A percentile compares a stretch with the other conserved stretches of the same genome.
Conservation (phyloP, 176 grass and related monocot genomes). For the Triticum turgidum region DNA sequence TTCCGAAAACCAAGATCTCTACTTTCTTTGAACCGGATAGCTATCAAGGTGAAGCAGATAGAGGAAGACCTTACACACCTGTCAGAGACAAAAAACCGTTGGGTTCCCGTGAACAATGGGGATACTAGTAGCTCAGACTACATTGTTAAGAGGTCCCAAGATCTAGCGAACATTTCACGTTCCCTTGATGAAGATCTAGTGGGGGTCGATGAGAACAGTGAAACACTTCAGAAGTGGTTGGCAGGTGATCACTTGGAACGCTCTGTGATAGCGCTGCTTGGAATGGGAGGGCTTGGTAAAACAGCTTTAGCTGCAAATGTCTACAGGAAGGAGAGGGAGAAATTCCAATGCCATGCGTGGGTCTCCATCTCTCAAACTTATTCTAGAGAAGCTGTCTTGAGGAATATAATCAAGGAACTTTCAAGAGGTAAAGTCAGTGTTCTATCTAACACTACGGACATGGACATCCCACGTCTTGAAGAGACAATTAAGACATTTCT, state of each 20-base stretch:
- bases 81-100: neutral
- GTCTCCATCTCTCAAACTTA: no score
- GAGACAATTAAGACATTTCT: no score
- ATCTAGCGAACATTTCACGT: neutral
- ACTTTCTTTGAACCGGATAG: neutral
- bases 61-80: neutral
- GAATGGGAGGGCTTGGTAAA: no score
- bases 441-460: neutral
- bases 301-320: no score
- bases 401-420: neutral
- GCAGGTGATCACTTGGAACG: no score
- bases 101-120: neutral
- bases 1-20: neutral
- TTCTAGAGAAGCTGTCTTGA: no score
- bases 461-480: no score
- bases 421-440: neutral
- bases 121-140: neutral
- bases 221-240: neutral
- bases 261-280: no score
- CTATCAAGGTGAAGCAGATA: neutral
- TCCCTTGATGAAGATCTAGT: neutral
- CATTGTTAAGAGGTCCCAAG: neutral
- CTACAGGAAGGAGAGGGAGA: no score
- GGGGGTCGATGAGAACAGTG: neutral
- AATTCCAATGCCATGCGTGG: no score